Percentiles rank a stretch among this genome's conserved stretches.
phyloP scores from a whole-genome alignment of 108 stramenopile species.

The Licmophora abbreviata region DNA sequence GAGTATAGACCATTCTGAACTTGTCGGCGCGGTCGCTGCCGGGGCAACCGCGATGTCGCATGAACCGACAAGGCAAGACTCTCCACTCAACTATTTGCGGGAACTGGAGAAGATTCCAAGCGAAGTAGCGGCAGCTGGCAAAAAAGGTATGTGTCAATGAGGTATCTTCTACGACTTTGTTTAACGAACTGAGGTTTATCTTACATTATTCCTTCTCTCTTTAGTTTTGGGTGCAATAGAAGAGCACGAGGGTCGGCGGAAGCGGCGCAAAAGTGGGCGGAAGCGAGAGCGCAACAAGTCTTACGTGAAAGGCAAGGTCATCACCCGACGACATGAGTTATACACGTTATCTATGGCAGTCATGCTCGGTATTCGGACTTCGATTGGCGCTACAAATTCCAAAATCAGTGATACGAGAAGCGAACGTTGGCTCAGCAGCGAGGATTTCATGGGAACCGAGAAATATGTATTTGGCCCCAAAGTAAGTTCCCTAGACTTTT shows the following conservation, averaged over 20 bases:
- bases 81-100: too few species aligned
- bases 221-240: conserved; percentile 32
- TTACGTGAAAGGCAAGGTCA: conserved; percentile 87
- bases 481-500: too few species aligned
- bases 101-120: too few species aligned
- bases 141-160: too few species aligned
- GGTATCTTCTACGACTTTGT: too few species aligned
- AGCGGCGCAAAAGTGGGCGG: conserved; percentile 28
- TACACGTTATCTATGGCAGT: conserved; percentile 94
- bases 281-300: conserved; percentile 25
- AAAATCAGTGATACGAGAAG: conserved; percentile 37
- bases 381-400: conserved; percentile 74
- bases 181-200: too few species aligned
- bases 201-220: neutral
- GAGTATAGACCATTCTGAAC: too few species aligned
- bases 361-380: conserved; percentile 92
- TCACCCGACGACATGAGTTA: conserved; percentile 90
- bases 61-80: too few species aligned
- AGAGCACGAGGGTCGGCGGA: conserved; percentile 44
- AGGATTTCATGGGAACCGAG: conserved; percentile 89
- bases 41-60: too few species aligned
- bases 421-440: conserved; percentile 48
- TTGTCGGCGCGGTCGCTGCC: too few species aligned
- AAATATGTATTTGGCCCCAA: conserved; percentile 89
- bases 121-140: too few species aligned